These are phyloP conservation scores for Lithocarpus polystachyus DNA, from an alignment of 306 rosid species.

Conservation along the genomic window DNA sequence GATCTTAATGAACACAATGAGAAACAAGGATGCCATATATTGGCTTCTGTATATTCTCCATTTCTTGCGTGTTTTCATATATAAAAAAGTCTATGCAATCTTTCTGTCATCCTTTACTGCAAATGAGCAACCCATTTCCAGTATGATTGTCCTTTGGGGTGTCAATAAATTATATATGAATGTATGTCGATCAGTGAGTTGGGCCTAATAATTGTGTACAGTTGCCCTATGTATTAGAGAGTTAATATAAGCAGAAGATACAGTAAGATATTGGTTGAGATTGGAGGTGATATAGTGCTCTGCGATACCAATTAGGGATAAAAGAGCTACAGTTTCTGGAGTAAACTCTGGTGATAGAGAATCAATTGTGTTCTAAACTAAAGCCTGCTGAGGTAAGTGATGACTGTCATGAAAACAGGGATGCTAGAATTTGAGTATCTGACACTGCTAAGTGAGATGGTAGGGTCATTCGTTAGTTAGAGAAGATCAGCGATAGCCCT, in stretches of 20 bases:
- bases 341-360: not conserved
- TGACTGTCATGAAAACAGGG: not conserved
- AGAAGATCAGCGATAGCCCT: not conserved
- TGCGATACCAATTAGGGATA: not conserved
- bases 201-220: not conserved
- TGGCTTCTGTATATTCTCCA: too few relatives aligned
- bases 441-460: too few relatives aligned
- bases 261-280: not conserved
- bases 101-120: too few relatives aligned
- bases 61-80: too few relatives aligned
- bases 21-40: not conserved
- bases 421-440: not conserved
- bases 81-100: too few relatives aligned
- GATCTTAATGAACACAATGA: not conserved
- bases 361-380: not conserved
- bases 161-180: not conserved
- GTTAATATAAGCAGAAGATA: not conserved
- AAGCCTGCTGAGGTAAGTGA: not conserved
- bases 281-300: not conserved
- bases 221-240: not conserved
- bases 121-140: not conserved
- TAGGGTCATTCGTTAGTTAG: not conserved
- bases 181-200: not conserved
- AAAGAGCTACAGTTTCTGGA: not conserved
- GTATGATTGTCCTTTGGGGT: not conserved